phyloP scores from a whole-genome alignment of 345 rosid species.

The Gossypioides kirkii region DNA sequence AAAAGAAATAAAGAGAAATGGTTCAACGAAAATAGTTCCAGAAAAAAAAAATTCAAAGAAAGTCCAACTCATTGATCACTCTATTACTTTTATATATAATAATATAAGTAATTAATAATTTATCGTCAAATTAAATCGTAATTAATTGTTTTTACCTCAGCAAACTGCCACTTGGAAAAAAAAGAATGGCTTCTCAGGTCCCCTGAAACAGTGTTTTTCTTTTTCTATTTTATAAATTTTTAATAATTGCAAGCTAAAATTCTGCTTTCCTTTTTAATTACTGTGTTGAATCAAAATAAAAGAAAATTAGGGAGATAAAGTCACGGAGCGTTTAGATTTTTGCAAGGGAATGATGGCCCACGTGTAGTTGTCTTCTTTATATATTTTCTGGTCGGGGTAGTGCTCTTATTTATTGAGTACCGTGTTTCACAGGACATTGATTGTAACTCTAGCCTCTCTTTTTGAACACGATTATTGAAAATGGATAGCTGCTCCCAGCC shows the following conservation, averaged over 20 bases:
- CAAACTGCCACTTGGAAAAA: neutral
- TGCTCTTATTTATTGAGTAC: neutral
- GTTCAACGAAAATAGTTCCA: neutral
- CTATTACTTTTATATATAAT: neutral
- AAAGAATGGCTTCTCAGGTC: neutral
- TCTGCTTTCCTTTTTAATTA: neutral
- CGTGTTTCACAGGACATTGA: neutral
- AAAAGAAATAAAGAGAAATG: neutral
- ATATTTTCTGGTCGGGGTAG: too few relatives aligned
- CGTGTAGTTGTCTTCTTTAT: neutral
- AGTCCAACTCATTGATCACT: neutral
- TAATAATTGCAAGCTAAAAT: neutral
- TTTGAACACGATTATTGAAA: neutral
- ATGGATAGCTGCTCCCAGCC: neutral
- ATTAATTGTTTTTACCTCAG: constrained; percentile 1
- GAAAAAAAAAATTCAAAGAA: neutral
- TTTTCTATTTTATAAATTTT: neutral
- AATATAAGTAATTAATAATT: neutral
- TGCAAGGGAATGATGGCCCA: neutral
- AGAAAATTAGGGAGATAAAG: neutral
- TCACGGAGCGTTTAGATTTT: neutral
- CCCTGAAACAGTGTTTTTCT: neutral
- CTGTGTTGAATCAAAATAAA: neutral
- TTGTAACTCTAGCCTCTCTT: neutral
- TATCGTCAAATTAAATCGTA: neutral